Conservation (phyloP, 495 filamentous ascomycete species). For the Penicillium salamii region DNA sequence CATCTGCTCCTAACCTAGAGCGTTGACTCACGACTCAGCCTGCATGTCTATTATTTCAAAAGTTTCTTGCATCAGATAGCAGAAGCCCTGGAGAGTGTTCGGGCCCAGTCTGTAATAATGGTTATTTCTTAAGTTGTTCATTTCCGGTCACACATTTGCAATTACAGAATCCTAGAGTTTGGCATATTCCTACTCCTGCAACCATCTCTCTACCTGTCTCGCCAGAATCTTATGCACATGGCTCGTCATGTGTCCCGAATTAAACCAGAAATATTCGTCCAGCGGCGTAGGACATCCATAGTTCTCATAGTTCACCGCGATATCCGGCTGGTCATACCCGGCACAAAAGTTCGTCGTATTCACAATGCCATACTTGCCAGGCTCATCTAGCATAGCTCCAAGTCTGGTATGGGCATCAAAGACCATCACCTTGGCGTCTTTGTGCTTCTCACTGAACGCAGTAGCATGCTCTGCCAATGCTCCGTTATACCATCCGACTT, state of each 20-base stretch:
- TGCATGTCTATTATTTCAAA: slow-evolving; percentile 33
- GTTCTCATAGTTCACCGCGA: slow-evolving; percentile 36
- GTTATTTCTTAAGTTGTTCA: background rate
- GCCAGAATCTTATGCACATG: slow-evolving; percentile 42
- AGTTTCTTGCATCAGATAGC: slow-evolving; percentile 17
- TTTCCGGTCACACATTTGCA: too few relatives aligned
- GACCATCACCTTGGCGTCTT: slow-evolving; percentile 34
- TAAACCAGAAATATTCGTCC: slow-evolving; percentile 52
- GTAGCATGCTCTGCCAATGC: slow-evolving; percentile 27
- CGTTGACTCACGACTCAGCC: slow-evolving; percentile 4
- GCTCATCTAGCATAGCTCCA: slow-evolving; percentile 42
- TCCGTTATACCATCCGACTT: slow-evolving; percentile 41
- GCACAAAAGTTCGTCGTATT: slow-evolving; percentile 50
- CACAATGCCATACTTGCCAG: slow-evolving; percentile 39
- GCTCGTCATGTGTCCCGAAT: slow-evolving; percentile 49
- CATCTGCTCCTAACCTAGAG: too few relatives aligned
- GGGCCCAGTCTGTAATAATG: slow-evolving; percentile 7
- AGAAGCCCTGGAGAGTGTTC: background rate
- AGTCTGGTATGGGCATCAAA: slow-evolving; percentile 46
- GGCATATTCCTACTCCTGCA: slow-evolving; percentile 10
- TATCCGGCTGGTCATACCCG: slow-evolving; percentile 48
- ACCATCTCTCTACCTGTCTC: slow-evolving; percentile 22
- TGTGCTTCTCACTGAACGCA: slow-evolving; percentile 17
- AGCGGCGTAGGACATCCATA: slow-evolving; percentile 48
- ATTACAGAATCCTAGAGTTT: too few relatives aligned